Evolutionary conservation across 2,329 filamentous ascomycete genomes (phyloP).

Genomic region (Raffaelea ambrosiae): DNA sequence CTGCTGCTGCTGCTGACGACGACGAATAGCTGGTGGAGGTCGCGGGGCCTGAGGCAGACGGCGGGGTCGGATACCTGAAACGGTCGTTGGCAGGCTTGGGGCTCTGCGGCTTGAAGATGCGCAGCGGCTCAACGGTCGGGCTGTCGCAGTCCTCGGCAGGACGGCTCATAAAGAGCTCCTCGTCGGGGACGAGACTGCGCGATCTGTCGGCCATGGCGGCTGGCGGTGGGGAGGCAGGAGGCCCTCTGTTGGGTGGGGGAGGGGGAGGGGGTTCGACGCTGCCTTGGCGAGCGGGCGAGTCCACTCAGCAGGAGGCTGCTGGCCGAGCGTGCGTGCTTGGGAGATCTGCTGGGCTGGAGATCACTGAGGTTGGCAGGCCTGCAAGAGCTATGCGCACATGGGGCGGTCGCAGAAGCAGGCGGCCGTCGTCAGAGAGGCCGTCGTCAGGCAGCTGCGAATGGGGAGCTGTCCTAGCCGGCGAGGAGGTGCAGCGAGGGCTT

Average conservation of each 20-base stretch:
- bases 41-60: constrained; percentile 21
- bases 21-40: constrained; percentile 21
- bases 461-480: background rate
- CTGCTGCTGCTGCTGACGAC: too few species aligned
- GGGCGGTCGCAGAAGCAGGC: too few species aligned
- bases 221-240: background rate
- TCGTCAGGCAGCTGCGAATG: too few species aligned
- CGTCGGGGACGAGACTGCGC: constrained; percentile 58
- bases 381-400: too few species aligned
- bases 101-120: constrained; percentile 73
- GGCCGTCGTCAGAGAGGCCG: too few species aligned
- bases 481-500: background rate
- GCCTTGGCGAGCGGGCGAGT: too few species aligned
- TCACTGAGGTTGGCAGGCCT: too few species aligned
- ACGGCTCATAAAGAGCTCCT: constrained; percentile 73
- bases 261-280: background rate
- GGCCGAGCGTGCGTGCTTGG: too few species aligned
- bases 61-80: constrained; percentile 43
- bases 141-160: constrained; percentile 50
- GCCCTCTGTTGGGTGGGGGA: background rate
- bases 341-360: too few species aligned
- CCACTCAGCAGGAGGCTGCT: too few species aligned
- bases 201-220: constrained; percentile 37
- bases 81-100: constrained; percentile 43
- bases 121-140: constrained; percentile 73